phyloP scores from a whole-genome alignment of 2,329 filamentous ascomycete species.

The Microdochium paspali region DNA sequence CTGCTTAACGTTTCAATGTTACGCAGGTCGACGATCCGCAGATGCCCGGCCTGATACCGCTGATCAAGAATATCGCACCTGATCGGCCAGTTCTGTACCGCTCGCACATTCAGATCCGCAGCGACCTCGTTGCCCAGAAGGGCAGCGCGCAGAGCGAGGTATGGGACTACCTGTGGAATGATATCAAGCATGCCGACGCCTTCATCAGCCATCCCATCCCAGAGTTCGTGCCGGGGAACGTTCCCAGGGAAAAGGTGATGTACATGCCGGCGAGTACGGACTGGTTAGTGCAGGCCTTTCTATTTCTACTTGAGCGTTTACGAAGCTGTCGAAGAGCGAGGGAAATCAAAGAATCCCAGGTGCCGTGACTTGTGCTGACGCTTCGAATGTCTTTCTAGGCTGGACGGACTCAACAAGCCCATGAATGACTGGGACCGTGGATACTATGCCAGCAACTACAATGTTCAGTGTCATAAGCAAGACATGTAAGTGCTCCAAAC shows the following conservation, averaged over 20 bases:
- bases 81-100: slow-evolving; percentile 71
- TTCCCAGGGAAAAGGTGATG: slow-evolving; percentile 56
- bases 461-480: slow-evolving; percentile 48
- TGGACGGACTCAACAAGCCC: slow-evolving; percentile 72
- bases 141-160: slow-evolving; percentile 62
- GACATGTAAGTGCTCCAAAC: slow-evolving; percentile 37
- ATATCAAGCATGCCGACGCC: slow-evolving; percentile 61
- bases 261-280: slow-evolving; percentile 77
- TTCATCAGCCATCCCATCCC: slow-evolving; percentile 78
- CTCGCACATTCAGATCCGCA: slow-evolving; percentile 75
- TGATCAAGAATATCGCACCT: slow-evolving; percentile 63
- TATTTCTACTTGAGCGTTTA: too few species aligned
- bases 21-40: slow-evolving; percentile 72
- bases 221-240: slow-evolving; percentile 61
- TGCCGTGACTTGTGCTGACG: neutral
- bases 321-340: too few species aligned
- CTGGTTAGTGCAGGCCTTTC: slow-evolving; percentile 37
- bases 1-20: too few species aligned
- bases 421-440: slow-evolving; percentile 60
- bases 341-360: too few species aligned
- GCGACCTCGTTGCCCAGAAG: slow-evolving; percentile 55
- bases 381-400: slow-evolving; percentile 25
- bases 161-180: slow-evolving; percentile 68
- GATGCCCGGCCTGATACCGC: slow-evolving; percentile 69
- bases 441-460: slow-evolving; percentile 70